Evolutionary conservation across 2,329 filamentous ascomycete species (phyloP), one percentile per base, ranked within the genome.

Genomic region (Samsoniella hepiali): DNA sequence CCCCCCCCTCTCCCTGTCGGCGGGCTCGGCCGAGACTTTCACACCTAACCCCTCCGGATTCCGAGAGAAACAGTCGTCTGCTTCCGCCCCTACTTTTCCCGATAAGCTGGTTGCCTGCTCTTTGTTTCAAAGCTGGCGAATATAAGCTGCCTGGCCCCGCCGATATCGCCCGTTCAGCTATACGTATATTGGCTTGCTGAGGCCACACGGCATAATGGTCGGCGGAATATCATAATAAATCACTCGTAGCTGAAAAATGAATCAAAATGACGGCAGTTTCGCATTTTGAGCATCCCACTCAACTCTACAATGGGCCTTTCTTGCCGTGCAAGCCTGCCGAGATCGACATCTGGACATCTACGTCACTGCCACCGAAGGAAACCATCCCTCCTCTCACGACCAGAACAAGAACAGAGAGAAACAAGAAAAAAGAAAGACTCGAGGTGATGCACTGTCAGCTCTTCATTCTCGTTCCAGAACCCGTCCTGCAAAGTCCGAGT

Each of bases 11-110:
- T 31, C 27, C 15, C n/a, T 17, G 11, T 60, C 47, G 58, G 47
- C 53, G 53, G 53, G 34, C 58, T 60, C 58, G 58, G 58, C 58
- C 58, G 58, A 60, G 47, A 27, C n/a, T 42, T 17, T 45, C 10
- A 32, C 36, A 51, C 57, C 45, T 59, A 40, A 51, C 58, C 36
- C 47, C 47, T n/a, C 36, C 49, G 58, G 58, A 53, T 22, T 54
- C 58, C 58, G 58, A 61, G 58, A 9, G 36, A 36, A n/a, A n/a
- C 7, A n/a, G 11, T 49, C 8, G 10, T n/a, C 10, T 22, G 5
- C 3, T 27, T 42, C 31, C 38, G n/a, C n/a, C 58, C 22, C 58
- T 55, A 47, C 31, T 61, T 61, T 40, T n/a, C 40, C 58, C 58
- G 58, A 61, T 34, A 17, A 32, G 3, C 11, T 40, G 13, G 38